These are phyloP conservation scores for Gossypium davidsonii DNA, from an alignment of 441 rosid genomes.

Conservation along the genomic window DNA sequence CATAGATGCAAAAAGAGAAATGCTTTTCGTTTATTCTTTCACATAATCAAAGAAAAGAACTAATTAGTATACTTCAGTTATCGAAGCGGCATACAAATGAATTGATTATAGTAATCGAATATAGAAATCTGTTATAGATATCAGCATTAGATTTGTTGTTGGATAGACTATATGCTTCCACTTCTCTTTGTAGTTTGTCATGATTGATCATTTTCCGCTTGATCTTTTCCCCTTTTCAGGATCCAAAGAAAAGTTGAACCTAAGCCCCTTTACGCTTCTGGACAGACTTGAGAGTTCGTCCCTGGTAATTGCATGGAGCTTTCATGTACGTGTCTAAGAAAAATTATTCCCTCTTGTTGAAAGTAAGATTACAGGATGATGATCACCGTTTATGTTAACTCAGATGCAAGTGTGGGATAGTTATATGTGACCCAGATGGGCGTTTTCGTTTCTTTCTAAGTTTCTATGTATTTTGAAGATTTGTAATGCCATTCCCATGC, in stretches of 20 bases:
- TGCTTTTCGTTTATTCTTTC: neutral
- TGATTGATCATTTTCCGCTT: neutral
- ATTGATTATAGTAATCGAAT: too few species aligned
- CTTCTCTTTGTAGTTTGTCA: neutral
- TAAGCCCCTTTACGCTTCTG: slow-evolving; percentile 62
- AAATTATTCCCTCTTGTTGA: neutral
- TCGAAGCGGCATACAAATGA: neutral
- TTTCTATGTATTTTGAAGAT: too few species aligned
- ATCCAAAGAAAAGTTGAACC: slow-evolving; percentile 70
- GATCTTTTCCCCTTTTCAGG: slow-evolving; percentile 33
- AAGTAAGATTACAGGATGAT: neutral
- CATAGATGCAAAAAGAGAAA: neutral
- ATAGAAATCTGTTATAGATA: too few species aligned
- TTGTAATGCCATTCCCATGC: too few species aligned
- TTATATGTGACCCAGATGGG: too few species aligned
- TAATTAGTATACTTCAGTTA: neutral
- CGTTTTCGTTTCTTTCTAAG: too few species aligned
- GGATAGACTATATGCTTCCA: neutral
- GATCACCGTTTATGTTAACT: too few species aligned
- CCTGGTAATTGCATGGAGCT: neutral
- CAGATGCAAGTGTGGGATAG: too few species aligned
- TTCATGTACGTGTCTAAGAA: neutral
- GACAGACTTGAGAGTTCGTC: slow-evolving; percentile 9
- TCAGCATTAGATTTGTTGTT: neutral
- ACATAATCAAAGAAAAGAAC: neutral